Evolutionary conservation across 495 filamentous ascomycete genomes (phyloP).

Genomic region (Aspergillus funiculosus): DNA sequence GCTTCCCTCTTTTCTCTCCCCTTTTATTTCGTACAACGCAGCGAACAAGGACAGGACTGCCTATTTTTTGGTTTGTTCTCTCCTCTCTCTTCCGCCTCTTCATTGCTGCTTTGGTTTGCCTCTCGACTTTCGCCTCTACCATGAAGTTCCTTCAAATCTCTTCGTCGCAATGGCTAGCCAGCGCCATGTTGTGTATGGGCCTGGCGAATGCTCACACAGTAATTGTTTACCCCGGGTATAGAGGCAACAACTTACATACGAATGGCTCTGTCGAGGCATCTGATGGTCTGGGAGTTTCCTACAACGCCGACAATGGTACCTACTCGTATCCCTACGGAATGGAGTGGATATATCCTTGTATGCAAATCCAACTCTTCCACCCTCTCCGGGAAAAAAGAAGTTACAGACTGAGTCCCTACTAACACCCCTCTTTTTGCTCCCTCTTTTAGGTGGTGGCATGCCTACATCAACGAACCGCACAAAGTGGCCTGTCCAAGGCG

Average conservation of each 20-base stretch:
- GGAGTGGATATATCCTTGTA: constrained; percentile 99
- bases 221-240: constrained; percentile 88
- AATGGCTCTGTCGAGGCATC: constrained; percentile 53
- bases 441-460: constrained; percentile 73
- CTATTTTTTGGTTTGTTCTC: no score
- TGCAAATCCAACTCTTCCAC: constrained; percentile 24
- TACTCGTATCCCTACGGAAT: constrained; percentile 76
- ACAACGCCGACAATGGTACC: constrained; percentile 33
- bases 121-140: constrained; percentile 10
- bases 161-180: constrained; percentile 45
- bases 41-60: not conserved
- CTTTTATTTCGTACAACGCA: not conserved
- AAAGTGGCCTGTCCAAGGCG: constrained; percentile 82
- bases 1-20: constrained; percentile 1
- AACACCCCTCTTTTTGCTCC: constrained; percentile 2
- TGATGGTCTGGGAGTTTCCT: constrained; percentile 43
- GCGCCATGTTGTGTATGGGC: constrained; percentile 45
- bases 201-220: constrained; percentile 73
- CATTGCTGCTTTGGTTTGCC: not conserved
- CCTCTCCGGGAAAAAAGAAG: no score
- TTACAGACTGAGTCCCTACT: not conserved
- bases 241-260: constrained; percentile 85
- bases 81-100: not conserved
- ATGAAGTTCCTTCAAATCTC: constrained; percentile 28
- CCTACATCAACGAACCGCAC: constrained; percentile 74